Conservation (phyloP, 2,329 filamentous ascomycete species). For the Lachnellula occidentalis region DNA sequence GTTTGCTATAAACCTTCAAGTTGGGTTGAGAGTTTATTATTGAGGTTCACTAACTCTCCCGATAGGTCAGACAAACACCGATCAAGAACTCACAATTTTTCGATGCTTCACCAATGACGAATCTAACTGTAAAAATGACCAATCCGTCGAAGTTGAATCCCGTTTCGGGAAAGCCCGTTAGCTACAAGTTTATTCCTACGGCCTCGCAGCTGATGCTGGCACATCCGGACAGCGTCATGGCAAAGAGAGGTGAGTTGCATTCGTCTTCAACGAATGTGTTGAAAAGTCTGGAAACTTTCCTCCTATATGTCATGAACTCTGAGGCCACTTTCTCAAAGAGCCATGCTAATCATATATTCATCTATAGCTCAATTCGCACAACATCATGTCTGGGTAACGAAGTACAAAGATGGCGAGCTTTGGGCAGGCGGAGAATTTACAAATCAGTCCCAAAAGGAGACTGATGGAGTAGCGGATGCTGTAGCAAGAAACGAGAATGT, state of each 20-base stretch:
- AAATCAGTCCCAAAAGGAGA: conserved; percentile 26
- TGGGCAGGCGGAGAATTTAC: conserved; percentile 33
- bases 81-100: conserved; percentile 38
- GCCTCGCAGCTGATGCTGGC: conserved; percentile 74
- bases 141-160: conserved; percentile 77
- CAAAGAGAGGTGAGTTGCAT: conserved; percentile 78
- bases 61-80: conserved; percentile 36
- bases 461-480: conserved; percentile 48
- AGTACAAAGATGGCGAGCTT: conserved; percentile 55
- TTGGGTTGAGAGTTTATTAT: no score
- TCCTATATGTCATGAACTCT: no score
- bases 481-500: conserved; percentile 83
- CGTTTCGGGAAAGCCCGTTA: conserved; percentile 74
- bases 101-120: conserved; percentile 36
- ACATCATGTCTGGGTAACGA: conserved; percentile 82
- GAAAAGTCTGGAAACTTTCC: no score
- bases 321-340: no score
- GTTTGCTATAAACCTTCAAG: no score
- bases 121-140: conserved; percentile 79
- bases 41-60: conserved; percentile 16
- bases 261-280: conserved; percentile 36
- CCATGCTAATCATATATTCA: no score
- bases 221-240: conserved; percentile 73
- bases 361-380: conserved; percentile 31
- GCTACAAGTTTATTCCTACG: conserved; percentile 82